Percentiles rank a stretch among this genome's conserved stretches.
phyloP scores from a whole-genome alignment of 1,284 basidiomycete genomes.

The Xerocomus minutiporus region DNA sequence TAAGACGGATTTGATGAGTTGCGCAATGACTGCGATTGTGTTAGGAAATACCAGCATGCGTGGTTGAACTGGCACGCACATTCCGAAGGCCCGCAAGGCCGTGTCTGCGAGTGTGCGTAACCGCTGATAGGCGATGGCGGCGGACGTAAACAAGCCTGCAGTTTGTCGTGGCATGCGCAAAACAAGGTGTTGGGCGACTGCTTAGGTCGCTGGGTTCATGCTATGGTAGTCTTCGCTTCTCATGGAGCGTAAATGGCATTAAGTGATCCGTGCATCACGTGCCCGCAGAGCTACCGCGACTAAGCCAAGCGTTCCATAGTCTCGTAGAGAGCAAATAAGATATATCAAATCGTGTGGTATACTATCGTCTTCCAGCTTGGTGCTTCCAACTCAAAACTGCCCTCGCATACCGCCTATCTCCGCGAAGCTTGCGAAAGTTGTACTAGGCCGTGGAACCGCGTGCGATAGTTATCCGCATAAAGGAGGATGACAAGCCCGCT shows the following conservation, averaged over 20 bases:
- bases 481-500: conserved; percentile 69
- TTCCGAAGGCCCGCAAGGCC: conserved; percentile 68
- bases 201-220: conserved; percentile 18
- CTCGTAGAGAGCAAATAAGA: conserved; percentile 7
- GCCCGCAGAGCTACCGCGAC: neutral
- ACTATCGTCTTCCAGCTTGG: neutral
- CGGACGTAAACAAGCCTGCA: conserved; percentile 15
- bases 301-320: neutral
- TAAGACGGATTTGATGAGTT: conserved; percentile 88
- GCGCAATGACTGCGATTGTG: conserved; percentile 64
- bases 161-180: conserved; percentile 24
- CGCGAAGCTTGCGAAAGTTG: conserved; percentile 33
- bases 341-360: conserved; percentile 23
- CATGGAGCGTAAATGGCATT: neutral
- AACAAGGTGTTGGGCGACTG: conserved; percentile 4
- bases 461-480: conserved; percentile 69
- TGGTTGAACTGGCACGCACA: conserved; percentile 46
- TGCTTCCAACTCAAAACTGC: neutral
- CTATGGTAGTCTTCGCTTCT: conserved; percentile 7
- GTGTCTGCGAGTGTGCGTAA: conserved; percentile 43
- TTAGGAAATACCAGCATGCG: conserved; percentile 8
- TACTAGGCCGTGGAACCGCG: conserved; percentile 52
- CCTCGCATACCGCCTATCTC: neutral
- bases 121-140: conserved; percentile 28
- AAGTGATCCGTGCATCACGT: conserved; percentile 15